Evolutionary conservation across 352 stramenopile species (phyloP), one percentile per base, ranked within the genome.

Genomic region (Globisporangium acanthophoron): DNA sequence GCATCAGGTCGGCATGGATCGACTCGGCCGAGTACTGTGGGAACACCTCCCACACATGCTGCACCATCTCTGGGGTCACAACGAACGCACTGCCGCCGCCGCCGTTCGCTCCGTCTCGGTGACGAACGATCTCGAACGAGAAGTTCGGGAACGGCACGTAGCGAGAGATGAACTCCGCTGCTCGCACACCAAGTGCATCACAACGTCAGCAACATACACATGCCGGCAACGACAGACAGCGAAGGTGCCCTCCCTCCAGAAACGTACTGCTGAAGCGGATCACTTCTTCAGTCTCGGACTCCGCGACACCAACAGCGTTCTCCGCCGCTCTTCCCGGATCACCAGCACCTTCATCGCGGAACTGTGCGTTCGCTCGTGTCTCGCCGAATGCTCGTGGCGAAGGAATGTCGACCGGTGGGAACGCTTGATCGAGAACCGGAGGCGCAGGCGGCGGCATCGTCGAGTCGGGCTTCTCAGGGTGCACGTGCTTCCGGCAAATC

Each of bases 241-340:
- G 8, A 5, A 27, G 12, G 35, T 9, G 52, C 6, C 24, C 24
- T 27, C 24, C 24, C 24, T 27, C 24, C 54, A 9, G 56, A 7
- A 7, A 79, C 81, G 61, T 82, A 91, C 81, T 91, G 61, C 78
- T 91, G 45, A 91, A 86, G 52, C 78, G 78, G 57, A 91, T 62
- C 51, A 88, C 78, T 62, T 87, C 77, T 29, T 86, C 76, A 0
- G 70, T 65, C 18, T 65, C 66, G 29, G 47, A 6, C 15, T 60
- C 27, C 8, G 20, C 24, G 15, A 6, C 27, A 18, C 9, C 48
- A 6, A 33, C 9, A 11, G 12, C 48, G 12, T 39, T 44, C n/a
- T 56, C 20, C 9, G 48, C 21, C 1, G 20, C 50, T 4, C 29
- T 37, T 21, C n/a, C 52, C 5, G 21, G 24, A 3, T 56, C 24